Evolutionary conservation across 768 basidiomycete genomes (phyloP), one percentile per base, ranked within the genome.

Genomic region (Auricularia cornea): DNA sequence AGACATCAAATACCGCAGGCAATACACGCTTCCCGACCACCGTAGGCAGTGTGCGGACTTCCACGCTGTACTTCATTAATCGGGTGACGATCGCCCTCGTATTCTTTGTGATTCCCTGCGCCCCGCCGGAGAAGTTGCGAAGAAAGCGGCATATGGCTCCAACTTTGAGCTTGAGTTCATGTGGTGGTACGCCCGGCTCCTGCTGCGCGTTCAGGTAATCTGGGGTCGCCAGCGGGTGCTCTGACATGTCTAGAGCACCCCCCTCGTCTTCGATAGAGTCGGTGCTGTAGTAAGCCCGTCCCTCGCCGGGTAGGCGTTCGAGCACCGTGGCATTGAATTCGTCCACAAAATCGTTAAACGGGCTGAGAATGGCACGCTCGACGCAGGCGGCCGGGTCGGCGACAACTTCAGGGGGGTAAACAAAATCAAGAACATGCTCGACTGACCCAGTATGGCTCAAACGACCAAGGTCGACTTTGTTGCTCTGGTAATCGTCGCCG

Each of bases 281-380:
- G 11, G 48, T 52, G 48, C 48, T 52, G 48, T n/a, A 28, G 28
- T 52, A 52, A 11, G 6, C 20, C 48, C 28, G 20, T 8, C 8
- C 48, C 11, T 20, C 48, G 28, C 76, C 74, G 1, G 60, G 30
- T 8, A 79, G 57, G 0, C 66, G 59, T 1, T 67, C 40, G 10
- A 79, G 65, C 23, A 79, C 73, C 2, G 56, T 60, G 10, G 65
- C 60, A 64, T 79, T 79, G 67, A 74, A 78, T 1, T 59, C 61
- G 51, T 77, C 74, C 10, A 78, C 74, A 56, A 76, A 72, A 0
- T 51, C 41, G 61, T 79, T 79, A 6, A 72, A 75, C 8, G 77
- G 78, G 0, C 75, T 73, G 12, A 80, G 72, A 64, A 80, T 76
- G 0, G 73, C 67, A 10, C 74, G 72, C 38, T 63, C 61, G 6